These are phyloP conservation scores for Citrus mangshanensis DNA, from an alignment of 345 rosid species.

Conservation along the genomic window DNA sequence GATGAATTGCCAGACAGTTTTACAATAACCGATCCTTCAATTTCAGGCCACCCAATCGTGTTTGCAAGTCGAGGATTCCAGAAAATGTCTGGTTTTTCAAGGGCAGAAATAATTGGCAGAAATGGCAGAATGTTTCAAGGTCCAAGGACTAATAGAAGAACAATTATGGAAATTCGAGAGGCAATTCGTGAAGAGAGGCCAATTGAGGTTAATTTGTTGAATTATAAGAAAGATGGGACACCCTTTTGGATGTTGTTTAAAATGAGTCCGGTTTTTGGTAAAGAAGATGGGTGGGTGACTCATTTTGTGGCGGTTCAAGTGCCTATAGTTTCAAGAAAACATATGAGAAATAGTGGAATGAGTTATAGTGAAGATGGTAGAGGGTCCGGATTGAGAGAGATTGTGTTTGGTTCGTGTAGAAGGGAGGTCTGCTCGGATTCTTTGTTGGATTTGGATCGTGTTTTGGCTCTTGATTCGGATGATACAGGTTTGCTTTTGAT, in stretches of 20 bases:
- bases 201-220: constrained; percentile 57
- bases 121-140: constrained; percentile 89
- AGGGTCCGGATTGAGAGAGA: constrained; percentile 29
- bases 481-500: constrained; percentile 39
- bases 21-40: constrained; percentile 83
- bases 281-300: constrained; percentile 54
- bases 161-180: constrained; percentile 79
- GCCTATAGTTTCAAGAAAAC: constrained; percentile 39
- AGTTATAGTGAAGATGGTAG: constrained; percentile 39
- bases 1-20: constrained; percentile 72
- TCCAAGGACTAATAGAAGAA: constrained; percentile 60
- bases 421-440: constrained; percentile 69
- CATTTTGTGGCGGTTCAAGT: constrained; percentile 89
- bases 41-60: constrained; percentile 87
- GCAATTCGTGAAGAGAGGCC: constrained; percentile 78
- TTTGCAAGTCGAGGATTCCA: constrained; percentile 76
- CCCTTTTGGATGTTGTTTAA: constrained; percentile 91
- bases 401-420: constrained; percentile 71
- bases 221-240: constrained; percentile 82
- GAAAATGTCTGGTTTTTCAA: constrained; percentile 69
- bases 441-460: constrained; percentile 36
- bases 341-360: constrained; percentile 27
- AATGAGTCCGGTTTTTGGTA: constrained; percentile 65
- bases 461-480: constrained; percentile 40
- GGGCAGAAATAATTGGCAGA: constrained; percentile 66